Conservation (phyloP, 306 rosid species). For the Dicorynia guianensis region DNA sequence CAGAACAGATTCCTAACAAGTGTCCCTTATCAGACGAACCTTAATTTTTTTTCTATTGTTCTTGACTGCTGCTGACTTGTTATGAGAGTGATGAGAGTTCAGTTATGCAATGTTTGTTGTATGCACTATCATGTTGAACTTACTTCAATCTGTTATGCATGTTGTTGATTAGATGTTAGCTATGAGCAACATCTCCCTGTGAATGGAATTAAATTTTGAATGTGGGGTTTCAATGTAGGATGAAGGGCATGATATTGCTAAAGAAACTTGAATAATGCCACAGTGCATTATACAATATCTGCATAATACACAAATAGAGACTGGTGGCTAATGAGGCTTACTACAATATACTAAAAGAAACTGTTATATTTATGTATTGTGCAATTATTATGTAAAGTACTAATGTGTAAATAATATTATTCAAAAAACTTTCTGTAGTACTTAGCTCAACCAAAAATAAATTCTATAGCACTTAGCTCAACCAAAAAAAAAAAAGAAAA, state of each 20-base stretch:
- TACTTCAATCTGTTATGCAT: neutral
- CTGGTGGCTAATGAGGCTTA: too few species aligned
- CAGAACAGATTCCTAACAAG: constrained; percentile 34
- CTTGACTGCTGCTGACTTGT: constrained; percentile 23
- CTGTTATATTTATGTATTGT: too few species aligned
- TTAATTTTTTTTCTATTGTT: constrained; percentile 35
- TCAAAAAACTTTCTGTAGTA: too few species aligned
- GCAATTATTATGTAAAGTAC: too few species aligned
- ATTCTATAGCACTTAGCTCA: neutral
- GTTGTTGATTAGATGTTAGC: constrained; percentile 9
- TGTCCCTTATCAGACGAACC: constrained; percentile 32
- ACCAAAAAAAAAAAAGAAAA: too few species aligned
- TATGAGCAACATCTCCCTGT: neutral
- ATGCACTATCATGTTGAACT: neutral
- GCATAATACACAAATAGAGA: too few species aligned
- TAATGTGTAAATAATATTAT: too few species aligned
- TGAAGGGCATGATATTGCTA: neutral
- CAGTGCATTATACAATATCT: too few species aligned
- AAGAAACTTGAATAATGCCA: neutral
- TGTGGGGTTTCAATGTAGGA: neutral
- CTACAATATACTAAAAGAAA: too few species aligned
- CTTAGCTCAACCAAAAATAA: too few species aligned
- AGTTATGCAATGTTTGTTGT: constrained; percentile 31
- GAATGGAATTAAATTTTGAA: constrained; percentile 12
- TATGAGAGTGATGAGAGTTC: neutral